Base-by-base conservation (phyloP, 1,284 basidiomycete genomes). In the Puccinia brachypodii region DNA sequence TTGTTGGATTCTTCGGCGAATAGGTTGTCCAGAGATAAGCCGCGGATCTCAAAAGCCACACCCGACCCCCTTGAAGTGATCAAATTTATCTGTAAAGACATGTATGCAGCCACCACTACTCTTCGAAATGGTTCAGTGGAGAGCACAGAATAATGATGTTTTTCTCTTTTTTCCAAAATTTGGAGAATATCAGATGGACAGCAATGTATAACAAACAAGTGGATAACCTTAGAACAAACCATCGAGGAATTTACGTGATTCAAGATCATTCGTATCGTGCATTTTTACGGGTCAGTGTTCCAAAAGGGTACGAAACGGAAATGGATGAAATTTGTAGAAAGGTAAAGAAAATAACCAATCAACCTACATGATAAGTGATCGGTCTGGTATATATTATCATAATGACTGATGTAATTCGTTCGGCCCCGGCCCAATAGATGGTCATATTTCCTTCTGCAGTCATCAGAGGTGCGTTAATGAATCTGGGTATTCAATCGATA, bases 31-130 rank as follows among this genome's bases (percentile, higher is more conserved):
- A 68, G 74, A 58, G 79, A 81, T 66, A 81, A 81, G 58, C 79
- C 71, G 25, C 60, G 62, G 0, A 22, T 64, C 68, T 50, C 71
- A 22, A 56, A 75, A 53, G 42, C 71, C 8, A 42, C 62, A 28
- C 79, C 79, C 22, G 79, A 81, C 50, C 58, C 79, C 14, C 71
- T 81, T 38, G 79, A 81, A 81, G 58, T 81, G 6, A 75, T 81
- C 19, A 81, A 81, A 50, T 81, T 81, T 33, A 75, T 81, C 64
- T 81, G 79, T 47, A 81, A 81, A 81, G 79, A 81, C 62, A 53
- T 81, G 79, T 81, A 68, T 28, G 50, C 22, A 31, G 25, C 1
- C 68, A 62, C 28, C n/a, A 13, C 19, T 28, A 31, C 31, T 62
- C 36, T 33, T 74, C 6, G 47, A 60, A n/a, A 60, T 38, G 40